Evolutionary conservation across 2,329 filamentous ascomycete species (phyloP).

Genomic region (Mariannaea sp.): DNA sequence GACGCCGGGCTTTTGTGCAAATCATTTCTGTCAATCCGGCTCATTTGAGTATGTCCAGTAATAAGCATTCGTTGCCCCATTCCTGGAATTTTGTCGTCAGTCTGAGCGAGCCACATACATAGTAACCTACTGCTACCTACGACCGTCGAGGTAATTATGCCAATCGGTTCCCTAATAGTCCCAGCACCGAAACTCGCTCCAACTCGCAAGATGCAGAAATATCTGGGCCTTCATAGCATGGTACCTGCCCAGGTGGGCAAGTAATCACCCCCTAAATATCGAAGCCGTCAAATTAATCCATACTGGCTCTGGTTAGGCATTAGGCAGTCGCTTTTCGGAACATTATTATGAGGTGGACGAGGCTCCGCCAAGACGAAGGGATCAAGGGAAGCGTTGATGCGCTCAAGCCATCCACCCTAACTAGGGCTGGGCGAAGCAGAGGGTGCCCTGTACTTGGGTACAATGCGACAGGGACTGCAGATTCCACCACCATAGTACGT

Average conservation of each 20-base stretch:
- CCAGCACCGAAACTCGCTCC: background rate
- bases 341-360: conserved; percentile 31
- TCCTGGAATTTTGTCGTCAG: too few species aligned
- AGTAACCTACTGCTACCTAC: too few species aligned
- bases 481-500: too few species aligned
- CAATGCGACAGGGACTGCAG: too few species aligned
- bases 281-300: conserved; percentile 5
- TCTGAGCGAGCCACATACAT: background rate
- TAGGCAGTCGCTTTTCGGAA: conserved; percentile 33
- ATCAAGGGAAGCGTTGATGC: conserved; percentile 23
- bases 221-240: background rate
- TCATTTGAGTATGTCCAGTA: background rate
- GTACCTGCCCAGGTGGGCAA: background rate
- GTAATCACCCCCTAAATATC: background rate
- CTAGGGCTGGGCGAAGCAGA: background rate
- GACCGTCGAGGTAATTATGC: too few species aligned
- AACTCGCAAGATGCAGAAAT: background rate
- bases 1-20: too few species aligned
- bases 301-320: conserved; percentile 22
- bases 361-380: conserved; percentile 23
- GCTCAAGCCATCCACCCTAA: too few species aligned
- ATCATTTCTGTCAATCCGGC: background rate
- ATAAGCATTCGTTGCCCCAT: background rate
- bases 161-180: too few species aligned
- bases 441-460: too few species aligned